Conservation (phyloP, 768 basidiomycete species). For the Rhodotorula sphaerocarpa region DNA sequence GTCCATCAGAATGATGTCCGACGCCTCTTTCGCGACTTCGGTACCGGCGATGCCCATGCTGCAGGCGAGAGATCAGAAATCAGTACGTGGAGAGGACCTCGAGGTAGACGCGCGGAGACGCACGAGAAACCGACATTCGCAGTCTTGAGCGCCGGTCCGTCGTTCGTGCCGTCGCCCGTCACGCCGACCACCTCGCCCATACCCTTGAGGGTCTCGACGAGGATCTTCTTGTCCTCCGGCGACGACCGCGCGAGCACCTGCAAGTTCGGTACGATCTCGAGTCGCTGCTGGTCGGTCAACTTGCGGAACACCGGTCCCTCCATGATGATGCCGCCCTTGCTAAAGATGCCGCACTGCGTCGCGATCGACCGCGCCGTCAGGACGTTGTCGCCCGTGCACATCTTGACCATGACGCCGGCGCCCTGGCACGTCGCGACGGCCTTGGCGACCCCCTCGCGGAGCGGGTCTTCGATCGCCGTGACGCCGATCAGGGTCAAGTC, state of each 20-base stretch:
- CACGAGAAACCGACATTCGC: constrained; percentile 88
- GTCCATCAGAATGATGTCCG: constrained; percentile 97
- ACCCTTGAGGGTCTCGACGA: constrained; percentile 77
- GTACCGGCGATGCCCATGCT: constrained; percentile 88
- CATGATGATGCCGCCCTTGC: constrained; percentile 89
- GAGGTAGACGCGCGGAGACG: too few relatives aligned
- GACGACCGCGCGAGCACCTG: constrained; percentile 96
- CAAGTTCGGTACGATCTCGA: constrained; percentile 78
- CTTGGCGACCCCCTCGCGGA: constrained; percentile 77
- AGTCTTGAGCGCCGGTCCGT: constrained; percentile 62
- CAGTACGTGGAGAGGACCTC: background rate
- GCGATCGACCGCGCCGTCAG: constrained; percentile 88
- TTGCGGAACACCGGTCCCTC: constrained; percentile 89
- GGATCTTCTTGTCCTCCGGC: constrained; percentile 89
- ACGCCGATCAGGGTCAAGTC: constrained; percentile 81
- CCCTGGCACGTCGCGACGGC: constrained; percentile 78
- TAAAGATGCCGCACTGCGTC: constrained; percentile 89
- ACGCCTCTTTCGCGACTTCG: constrained; percentile 97
- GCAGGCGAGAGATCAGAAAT: background rate
- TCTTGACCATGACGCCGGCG: constrained; percentile 89
- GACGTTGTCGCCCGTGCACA: constrained; percentile 65
- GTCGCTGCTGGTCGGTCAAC: constrained; percentile 59
- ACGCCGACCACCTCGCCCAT: constrained; percentile 89
- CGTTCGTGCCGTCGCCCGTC: constrained; percentile 96
- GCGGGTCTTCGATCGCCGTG: constrained; percentile 90